Conservation (phyloP, 768 basidiomycete genomes). For the Termitomyces sp. region DNA sequence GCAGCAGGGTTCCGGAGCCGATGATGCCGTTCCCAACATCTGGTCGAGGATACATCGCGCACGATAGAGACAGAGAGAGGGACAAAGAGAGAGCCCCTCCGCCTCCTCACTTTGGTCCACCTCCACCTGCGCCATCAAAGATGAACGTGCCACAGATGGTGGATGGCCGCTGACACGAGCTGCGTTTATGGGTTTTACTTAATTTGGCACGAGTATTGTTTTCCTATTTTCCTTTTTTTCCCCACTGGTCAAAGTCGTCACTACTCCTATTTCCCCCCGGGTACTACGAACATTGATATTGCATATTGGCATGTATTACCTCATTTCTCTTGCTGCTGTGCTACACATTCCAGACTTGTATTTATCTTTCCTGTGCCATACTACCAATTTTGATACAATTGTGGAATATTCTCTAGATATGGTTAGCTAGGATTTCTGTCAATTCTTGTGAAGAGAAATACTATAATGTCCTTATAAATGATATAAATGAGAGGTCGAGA, state of each 20-base stretch:
- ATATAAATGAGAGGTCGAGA: not conserved
- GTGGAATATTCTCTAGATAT: conserved; percentile 3
- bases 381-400: not conserved
- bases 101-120: conserved; percentile 20
- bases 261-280: not conserved
- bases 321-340: not conserved
- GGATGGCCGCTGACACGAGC: conserved; percentile 25
- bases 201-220: not conserved
- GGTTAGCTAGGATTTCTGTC: not conserved
- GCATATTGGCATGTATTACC: not conserved
- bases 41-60: conserved; percentile 10
- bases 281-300: not conserved
- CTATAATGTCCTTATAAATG: too few relatives aligned
- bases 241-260: not conserved
- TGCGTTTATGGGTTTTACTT: not conserved
- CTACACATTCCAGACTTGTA: not conserved
- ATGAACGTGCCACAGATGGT: conserved; percentile 38
- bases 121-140: conserved; percentile 30
- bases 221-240: not conserved
- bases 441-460: not conserved
- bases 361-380: not conserved
- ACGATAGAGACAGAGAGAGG: conserved; percentile 14
- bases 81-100: conserved; percentile 15
- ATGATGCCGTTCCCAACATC: conserved; percentile 20
- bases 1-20: conserved; percentile 26